Evolutionary conservation across 805 yeast species (phyloP), one percentile per base, ranked within the genome.

Genomic region (Metschnikowia cubensis): DNA sequence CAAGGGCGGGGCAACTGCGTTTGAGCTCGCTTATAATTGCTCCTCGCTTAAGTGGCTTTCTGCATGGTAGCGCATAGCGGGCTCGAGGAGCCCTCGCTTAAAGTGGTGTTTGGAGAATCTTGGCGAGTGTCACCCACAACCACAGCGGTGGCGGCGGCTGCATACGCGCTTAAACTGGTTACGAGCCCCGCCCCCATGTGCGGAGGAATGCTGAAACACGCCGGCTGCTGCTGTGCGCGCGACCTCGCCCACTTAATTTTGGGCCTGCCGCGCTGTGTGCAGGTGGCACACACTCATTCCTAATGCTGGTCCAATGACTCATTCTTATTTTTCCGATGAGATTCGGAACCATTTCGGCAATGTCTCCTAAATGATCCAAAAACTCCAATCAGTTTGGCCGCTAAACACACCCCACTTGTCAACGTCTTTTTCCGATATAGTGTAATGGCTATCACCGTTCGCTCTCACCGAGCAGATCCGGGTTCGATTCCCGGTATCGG

Each of bases 401-500:
- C 29, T 25, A 11, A 8, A 25, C 29, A 25, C 8, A 25, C 35
- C 17, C 10, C 10, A 2, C 15, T n/a, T 34, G 2, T 3, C 10
- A 2, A 17, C 37, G 11, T 4, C 34, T 29, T 14, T 13, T 17
- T 56, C 55, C 56, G 56, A 50, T 53, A 50, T 53, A 43, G 58
- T 55, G 58, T 55, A 55, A 53, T 47, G 57, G 57, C 56, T 47
- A 55, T 39, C 59, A 56, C 58, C 42, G 55, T 47, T 43, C 59
- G 59, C 59, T 56, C 57, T 54, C 58, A 56, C 58, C 59, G 58
- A 42, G 55, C 57, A 49, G 55, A 54, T 45, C 59, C 47, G 59
- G 58, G 59, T 55, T 56, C 59, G 57, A 56, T 50, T 56, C 59
- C 59, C 59, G 49, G 59, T 49, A 47, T 50, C 58, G 58, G 58